Percentiles rank a stretch among this genome's conserved stretches.
Conservation (phyloP, 176 grass and related monocot genomes). For the Oryza nivara region DNA sequence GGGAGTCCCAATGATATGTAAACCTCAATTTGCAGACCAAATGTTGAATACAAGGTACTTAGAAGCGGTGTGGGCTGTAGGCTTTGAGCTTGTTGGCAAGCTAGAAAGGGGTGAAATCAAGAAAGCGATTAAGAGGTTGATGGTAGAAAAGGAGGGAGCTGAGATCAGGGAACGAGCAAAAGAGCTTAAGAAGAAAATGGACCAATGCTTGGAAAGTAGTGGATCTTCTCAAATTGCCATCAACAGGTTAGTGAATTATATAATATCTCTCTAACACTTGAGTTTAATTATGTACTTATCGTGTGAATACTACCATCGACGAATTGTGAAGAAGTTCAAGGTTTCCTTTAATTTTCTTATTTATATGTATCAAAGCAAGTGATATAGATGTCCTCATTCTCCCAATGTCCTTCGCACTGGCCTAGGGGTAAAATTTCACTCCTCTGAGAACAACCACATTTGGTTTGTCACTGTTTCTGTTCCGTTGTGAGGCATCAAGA, state of each 20-base stretch:
- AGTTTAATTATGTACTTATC: background rate
- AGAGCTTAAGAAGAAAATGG: constrained; percentile 1
- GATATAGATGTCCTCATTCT: background rate
- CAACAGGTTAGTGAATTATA: constrained; percentile 19
- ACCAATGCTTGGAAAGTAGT: background rate
- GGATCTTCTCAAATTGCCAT: constrained; percentile 14
- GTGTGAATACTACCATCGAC: too few relatives aligned
- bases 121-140: background rate
- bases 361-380: background rate
- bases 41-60: constrained; percentile 43
- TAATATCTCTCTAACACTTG: background rate
- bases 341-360: background rate
- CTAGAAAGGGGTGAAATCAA: constrained; percentile 4
- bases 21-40: constrained; percentile 34
- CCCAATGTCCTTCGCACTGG: too few relatives aligned
- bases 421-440: too few relatives aligned
- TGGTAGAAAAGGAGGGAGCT: constrained; percentile 26
- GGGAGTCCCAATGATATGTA: constrained; percentile 44
- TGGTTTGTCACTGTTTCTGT: too few relatives aligned
- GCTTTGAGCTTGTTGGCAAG: constrained; percentile 36
- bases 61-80: constrained; percentile 23
- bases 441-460: too few relatives aligned
- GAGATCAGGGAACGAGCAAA: constrained; percentile 24
- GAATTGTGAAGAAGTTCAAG: background rate
- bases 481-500: too few relatives aligned